Base-by-base conservation (phyloP, 345 rosid species). In the Syzygium jambos region DNA sequence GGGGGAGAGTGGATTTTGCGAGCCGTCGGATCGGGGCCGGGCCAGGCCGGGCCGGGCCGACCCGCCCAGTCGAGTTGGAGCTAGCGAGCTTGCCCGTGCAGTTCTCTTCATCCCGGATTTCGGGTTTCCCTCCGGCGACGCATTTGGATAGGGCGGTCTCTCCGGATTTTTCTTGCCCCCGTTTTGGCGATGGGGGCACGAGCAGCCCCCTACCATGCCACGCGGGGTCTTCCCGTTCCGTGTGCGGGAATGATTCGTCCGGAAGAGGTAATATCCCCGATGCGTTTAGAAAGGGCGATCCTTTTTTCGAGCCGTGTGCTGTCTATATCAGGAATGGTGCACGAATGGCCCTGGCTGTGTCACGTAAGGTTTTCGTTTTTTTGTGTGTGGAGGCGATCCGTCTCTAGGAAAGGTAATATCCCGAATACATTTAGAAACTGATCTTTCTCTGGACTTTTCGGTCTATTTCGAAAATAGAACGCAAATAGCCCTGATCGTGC, bases 291-390 rank as follows among this genome's bases (percentile, higher is more conserved):
- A 68, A 68, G 46, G 3, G 22, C 4, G 2, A 17, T 53, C 56
- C 46, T 43, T 17, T 17, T 53, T 8, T 53, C 8, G 22, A 4
- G 19, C 22, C 55, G n/a, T n/a, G 17, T 21, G 6, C 3, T 0
- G 0, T 16, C 2, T 19, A 5, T 17, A 30, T 30, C 9, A 11
- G 0, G 46, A 68, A 68, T 68, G 7, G 1, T 8, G 34, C 11
- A 30, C 1, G 9, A 17, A 5, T 6, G 3, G 0, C 6, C 1
- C 6, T 16, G 1, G 6, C 16, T 43, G 1, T 68, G 23, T 6
- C 43, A 4, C 23, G 4, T 54, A 7, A 1, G 46, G 46, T 43
- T 43, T 43, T 43, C 46, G 46, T 5, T 43, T 65, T 15, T 59
- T 5, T 0, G 1, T 65, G 9, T 65, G 38, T 65, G 41, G 23